Evolutionary conservation across 768 basidiomycete genomes (phyloP).

Genomic region (Lactarius psammicola): DNA sequence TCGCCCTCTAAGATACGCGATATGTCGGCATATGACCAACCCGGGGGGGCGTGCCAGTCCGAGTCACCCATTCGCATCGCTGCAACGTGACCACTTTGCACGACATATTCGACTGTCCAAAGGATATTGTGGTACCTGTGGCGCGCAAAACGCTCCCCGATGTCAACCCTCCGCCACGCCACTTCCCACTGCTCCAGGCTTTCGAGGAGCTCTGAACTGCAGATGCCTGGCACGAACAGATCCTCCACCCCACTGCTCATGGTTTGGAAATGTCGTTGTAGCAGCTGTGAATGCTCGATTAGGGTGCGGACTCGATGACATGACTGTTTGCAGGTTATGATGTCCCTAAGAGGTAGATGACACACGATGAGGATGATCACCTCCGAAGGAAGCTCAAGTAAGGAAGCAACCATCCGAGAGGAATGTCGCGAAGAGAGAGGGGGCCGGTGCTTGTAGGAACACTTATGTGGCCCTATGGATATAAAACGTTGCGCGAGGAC

Average conservation of each 20-base stretch:
- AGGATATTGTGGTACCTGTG: constrained; percentile 22
- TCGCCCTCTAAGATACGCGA: constrained; percentile 8
- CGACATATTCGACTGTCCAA: constrained; percentile 24
- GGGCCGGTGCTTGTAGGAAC: background rate
- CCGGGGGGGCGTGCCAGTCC: constrained; percentile 20
- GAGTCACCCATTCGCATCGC: constrained; percentile 24
- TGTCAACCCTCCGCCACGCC: constrained; percentile 21
- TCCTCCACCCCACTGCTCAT: constrained; percentile 22
- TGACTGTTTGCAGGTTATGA: constrained; percentile 18
- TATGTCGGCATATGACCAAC: constrained; percentile 25
- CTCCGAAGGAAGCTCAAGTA: constrained; percentile 17
- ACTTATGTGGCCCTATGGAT: background rate
- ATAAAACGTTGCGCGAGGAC: background rate
- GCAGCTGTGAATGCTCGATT: constrained; percentile 11
- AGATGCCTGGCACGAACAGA: constrained; percentile 12
- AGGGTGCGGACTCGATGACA: constrained; percentile 11
- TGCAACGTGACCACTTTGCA: constrained; percentile 19
- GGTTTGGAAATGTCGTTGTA: constrained; percentile 20
- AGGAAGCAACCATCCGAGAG: background rate
- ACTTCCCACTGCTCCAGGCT: constrained; percentile 19
- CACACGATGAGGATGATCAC: constrained; percentile 12
- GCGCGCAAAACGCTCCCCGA: constrained; percentile 23
- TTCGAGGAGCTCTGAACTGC: constrained; percentile 18
- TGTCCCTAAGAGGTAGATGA: constrained; percentile 14
- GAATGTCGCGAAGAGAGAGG: background rate